Evolutionary conservation across 2,329 filamentous ascomycete genomes (phyloP), one percentile per base, ranked within the genome.

Genomic region (Penicillium hesseltinei): DNA sequence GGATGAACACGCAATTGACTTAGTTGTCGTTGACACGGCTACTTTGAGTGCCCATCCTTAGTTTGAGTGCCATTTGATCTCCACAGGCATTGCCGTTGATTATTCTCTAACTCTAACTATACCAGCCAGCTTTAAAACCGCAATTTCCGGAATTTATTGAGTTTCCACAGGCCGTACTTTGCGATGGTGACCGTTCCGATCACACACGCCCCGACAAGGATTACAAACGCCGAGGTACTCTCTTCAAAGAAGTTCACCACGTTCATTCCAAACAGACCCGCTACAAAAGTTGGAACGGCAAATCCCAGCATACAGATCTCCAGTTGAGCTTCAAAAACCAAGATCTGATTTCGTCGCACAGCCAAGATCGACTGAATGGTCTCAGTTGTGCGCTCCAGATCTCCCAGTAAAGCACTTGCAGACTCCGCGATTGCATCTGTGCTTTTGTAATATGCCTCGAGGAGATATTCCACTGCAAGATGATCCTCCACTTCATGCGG

Each of bases 251-350:
- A 72, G 48, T 75, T 76, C 17, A 73, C 55, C 9, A 75, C 66
- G 56, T 76, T 76, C 73, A 75, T 75, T 3, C 72, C 73, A 54
- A 73, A 72, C 19, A 70, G 62, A 1, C 73, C 73, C 0, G 72
- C 71, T 15, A 75, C 66, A 27, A 75, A 63, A 0, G 73, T 76
- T 1, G 69, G 70, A n/a, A 63, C 63, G 0, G 71, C 70, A n/a
- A 76, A 60, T 4, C 68, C 70, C 6, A 75, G 58, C 65, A 74
- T 75, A 50, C 69, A 62, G 35, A 75, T 73, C 60, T 73, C 72
- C 29, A 76, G 62, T 59, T 71, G 67, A 8, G 71, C 70, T 51
- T 75, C 72, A 11, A 76, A 65, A 3, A 75, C 65, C 70, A 76
- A 72, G 59, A 76, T 75, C 56, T 75, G 73, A 45, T 76, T 76